Evolutionary conservation across 2,329 filamentous ascomycete species (phyloP).

Genomic region (Cytospora piceicola): DNA sequence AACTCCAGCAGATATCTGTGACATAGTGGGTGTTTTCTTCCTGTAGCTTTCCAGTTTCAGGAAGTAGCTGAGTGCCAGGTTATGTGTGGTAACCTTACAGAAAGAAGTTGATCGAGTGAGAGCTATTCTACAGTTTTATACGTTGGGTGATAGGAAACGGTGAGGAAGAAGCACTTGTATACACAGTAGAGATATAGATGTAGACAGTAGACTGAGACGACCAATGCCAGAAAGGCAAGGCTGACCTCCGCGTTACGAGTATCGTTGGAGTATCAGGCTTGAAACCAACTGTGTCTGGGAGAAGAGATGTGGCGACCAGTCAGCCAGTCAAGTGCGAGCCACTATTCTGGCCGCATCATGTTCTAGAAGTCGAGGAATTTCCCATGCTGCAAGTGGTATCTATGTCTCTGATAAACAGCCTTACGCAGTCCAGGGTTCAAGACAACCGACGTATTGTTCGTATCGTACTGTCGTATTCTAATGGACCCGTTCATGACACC

Average conservation of each 20-base stretch:
- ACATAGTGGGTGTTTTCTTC: background rate
- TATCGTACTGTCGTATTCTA: background rate
- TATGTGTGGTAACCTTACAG: no score
- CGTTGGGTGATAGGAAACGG: background rate
- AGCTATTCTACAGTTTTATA: no score
- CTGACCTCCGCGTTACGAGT: background rate
- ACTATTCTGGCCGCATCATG: background rate
- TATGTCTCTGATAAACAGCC: background rate
- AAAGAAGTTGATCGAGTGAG: no score
- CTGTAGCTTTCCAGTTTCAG: background rate
- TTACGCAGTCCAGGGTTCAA: background rate
- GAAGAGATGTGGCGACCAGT: background rate
- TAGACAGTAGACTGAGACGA: background rate
- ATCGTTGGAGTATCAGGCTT: background rate
- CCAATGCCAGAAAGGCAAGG: background rate
- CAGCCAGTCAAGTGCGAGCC: background rate
- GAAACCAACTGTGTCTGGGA: background rate
- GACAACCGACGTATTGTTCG: background rate
- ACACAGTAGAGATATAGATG: no score
- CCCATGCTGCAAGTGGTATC: background rate
- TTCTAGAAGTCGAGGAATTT: background rate
- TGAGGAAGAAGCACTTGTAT: background rate
- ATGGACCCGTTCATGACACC: background rate
- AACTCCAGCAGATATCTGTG: background rate
- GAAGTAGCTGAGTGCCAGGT: background rate